Evolutionary conservation across 1,284 basidiomycete genomes (phyloP).

Genomic region (Naganishia albida): DNA sequence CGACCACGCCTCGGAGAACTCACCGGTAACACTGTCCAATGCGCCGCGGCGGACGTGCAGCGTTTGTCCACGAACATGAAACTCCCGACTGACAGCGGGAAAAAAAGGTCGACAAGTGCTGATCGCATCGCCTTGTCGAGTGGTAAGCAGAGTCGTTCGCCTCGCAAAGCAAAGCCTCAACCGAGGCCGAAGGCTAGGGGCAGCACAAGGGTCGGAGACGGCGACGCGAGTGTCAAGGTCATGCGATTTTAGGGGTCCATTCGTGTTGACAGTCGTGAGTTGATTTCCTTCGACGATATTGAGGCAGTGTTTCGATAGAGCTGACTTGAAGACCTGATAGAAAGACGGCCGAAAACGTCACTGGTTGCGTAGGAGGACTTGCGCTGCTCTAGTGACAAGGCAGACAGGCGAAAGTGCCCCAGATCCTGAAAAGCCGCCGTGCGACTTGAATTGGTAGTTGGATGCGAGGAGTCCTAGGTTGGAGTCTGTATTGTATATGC

Average conservation of each 20-base stretch:
- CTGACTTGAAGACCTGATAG: no score
- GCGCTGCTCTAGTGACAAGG: no score
- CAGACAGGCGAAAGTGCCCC: no score
- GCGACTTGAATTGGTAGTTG: no score
- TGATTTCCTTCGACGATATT: no score
- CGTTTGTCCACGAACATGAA: background rate
- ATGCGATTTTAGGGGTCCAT: conserved; percentile 14
- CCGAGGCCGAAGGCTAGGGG: conserved; percentile 7
- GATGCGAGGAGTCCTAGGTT: no score
- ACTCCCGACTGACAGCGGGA: background rate
- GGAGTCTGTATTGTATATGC: no score
- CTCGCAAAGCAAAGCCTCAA: conserved; percentile 3
- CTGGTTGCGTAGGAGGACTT: no score
- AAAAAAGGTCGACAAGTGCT: background rate
- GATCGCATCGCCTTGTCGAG: no score
- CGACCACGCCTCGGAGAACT: background rate
- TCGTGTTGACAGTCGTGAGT: background rate
- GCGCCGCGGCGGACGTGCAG: background rate
- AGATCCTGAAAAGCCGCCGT: no score
- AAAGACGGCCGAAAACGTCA: no score
- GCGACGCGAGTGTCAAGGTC: conserved; percentile 14
- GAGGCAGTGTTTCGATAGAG: no score
- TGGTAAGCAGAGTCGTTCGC: conserved; percentile 1
- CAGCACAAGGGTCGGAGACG: conserved; percentile 4
- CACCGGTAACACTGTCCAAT: background rate